Conservation (phyloP, 2,329 filamentous ascomycete genomes). For the Talaromyces albobiverticillius region DNA sequence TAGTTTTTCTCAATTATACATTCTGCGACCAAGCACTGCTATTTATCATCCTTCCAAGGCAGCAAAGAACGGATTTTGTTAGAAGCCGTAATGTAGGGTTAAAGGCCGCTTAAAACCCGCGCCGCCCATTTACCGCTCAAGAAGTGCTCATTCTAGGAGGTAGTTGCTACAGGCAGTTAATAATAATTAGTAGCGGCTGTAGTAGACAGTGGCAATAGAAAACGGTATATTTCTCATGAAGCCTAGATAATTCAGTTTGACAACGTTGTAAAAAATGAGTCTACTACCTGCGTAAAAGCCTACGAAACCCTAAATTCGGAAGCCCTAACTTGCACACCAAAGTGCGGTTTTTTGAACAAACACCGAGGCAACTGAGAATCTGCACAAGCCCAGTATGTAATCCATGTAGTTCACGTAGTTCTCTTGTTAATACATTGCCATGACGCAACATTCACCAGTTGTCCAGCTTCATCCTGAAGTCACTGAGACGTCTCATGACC, state of each 20-base stretch:
- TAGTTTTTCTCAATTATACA: too few species aligned
- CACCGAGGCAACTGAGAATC: neutral
- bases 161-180: neutral
- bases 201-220: neutral
- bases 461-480: neutral
- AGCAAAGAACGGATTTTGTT: neutral
- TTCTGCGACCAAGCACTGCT: neutral
- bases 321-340: neutral
- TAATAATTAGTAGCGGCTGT: neutral
- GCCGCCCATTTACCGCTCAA: too few species aligned
- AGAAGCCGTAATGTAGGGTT: neutral
- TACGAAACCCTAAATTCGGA: neutral
- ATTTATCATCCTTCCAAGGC: neutral
- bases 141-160: too few species aligned
- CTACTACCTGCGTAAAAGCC: neutral
- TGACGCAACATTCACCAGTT: neutral
- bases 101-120: conserved; percentile 3
- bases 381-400: neutral
- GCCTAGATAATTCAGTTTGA: neutral
- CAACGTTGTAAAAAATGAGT: too few species aligned
- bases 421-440: neutral
- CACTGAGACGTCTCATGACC: neutral
- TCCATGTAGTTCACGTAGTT: neutral
- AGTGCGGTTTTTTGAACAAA: neutral
- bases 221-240: neutral